Evolutionary conservation across 345 rosid genomes (phyloP).

Genomic region (Euphorbia lathyris): DNA sequence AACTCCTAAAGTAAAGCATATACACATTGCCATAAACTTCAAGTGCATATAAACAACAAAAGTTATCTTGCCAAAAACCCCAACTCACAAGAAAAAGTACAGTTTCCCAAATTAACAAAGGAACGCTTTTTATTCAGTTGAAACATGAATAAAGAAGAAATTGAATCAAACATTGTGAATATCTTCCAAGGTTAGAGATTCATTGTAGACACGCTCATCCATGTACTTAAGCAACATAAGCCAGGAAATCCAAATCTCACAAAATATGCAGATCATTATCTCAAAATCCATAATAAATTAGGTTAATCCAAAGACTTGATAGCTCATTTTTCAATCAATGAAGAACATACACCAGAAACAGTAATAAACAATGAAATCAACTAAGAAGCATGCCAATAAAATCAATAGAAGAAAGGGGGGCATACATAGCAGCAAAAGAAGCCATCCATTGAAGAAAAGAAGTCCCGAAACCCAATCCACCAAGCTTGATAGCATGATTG

Average conservation of each 20-base stretch:
- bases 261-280: neutral
- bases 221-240: neutral
- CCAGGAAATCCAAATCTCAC: neutral
- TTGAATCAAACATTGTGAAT: too few relatives aligned
- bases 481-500: slow-evolving; percentile 36
- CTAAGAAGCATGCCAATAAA: neutral
- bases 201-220: neutral
- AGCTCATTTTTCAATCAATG: neutral
- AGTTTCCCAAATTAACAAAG: neutral
- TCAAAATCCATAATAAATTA: neutral
- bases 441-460: slow-evolving; percentile 42
- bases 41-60: neutral
- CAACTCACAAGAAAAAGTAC: too few relatives aligned
- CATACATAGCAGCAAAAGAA: slow-evolving; percentile 42
- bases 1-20: neutral
- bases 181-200: too few relatives aligned
- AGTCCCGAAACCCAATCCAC: slow-evolving; percentile 41
- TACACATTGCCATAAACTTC: neutral
- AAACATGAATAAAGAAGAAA: too few relatives aligned
- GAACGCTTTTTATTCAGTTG: neutral
- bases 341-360: slow-evolving; percentile 2
- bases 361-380: neutral
- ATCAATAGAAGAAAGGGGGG: neutral
- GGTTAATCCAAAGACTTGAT: neutral
- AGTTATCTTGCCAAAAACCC: neutral